Conservation (phyloP, 2,329 filamentous ascomycete species). For the Zasmidium angulare region DNA sequence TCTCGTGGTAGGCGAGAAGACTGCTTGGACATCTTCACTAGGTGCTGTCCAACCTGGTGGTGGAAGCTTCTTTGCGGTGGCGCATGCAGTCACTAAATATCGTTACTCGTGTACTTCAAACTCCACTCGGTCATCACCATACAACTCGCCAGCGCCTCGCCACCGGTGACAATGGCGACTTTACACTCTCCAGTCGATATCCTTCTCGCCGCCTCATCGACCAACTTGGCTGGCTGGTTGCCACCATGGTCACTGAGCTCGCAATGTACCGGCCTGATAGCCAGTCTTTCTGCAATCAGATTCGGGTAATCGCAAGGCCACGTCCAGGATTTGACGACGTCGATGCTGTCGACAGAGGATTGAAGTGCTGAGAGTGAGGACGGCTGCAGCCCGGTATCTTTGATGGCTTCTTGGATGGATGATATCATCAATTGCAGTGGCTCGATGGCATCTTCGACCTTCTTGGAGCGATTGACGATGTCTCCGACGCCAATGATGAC, state of each 20-base stretch:
- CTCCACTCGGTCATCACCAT: constrained; percentile 32
- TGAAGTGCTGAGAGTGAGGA: constrained; percentile 38
- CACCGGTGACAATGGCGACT: constrained; percentile 62
- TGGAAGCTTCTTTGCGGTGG: constrained; percentile 53
- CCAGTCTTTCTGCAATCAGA: constrained; percentile 52
- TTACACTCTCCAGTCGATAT: constrained; percentile 55
- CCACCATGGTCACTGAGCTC: constrained; percentile 61
- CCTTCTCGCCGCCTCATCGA: constrained; percentile 63
- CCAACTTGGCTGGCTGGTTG: constrained; percentile 60
- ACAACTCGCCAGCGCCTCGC: constrained; percentile 61
- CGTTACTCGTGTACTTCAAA: background rate
- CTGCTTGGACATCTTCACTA: constrained; percentile 46
- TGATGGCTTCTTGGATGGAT: constrained; percentile 54
- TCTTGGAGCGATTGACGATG: constrained; percentile 57
- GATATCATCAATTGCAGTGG: constrained; percentile 60
- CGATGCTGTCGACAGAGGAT: constrained; percentile 57
- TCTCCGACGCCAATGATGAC: constrained; percentile 65
- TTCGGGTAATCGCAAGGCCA: constrained; percentile 64
- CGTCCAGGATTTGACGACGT: constrained; percentile 63
- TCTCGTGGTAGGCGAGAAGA: constrained; percentile 54
- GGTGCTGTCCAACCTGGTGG: constrained; percentile 61
- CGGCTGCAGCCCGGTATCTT: constrained; percentile 46
- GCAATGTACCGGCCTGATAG: constrained; percentile 49
- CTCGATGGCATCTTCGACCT: constrained; percentile 56
- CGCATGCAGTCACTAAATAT: constrained; percentile 52